Evolutionary conservation across 345 rosid species (phyloP), one percentile per base, ranked within the genome.

Genomic region (Arabis alpina): DNA sequence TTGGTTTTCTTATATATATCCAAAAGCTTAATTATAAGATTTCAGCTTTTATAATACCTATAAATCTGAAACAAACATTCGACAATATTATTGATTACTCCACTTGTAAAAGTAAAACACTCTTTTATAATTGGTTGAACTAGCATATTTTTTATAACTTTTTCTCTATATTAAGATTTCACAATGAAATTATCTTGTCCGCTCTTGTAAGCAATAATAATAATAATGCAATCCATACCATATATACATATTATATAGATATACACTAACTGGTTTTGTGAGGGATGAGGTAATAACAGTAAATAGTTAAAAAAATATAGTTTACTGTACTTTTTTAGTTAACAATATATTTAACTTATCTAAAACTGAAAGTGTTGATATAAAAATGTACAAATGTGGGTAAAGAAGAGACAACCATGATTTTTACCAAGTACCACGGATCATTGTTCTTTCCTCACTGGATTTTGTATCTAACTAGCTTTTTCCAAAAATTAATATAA

Each of bases 341-440:
- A 57, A 45, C 14, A 14, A 36, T 43, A 44, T 60, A 40, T 23
- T 51, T 2, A 51, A 28, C 37, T 61, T 52, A 52, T 61, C 27
- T 53, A 51, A 3, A 4, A n/a, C n/a, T 45, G 41, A 12, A 63
- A 44, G 40, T 62, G 40, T 10, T 62, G 37, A 16, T 70, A 40
- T 44, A 40, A 55, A 48, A 13, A 13, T 24, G 28, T 28, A 30
- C 6, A 10, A 19, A 43, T 32, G 67, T 50, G 30, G 72, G 66
- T 65, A 58, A 73, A 58, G 64, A 54, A 64, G 76, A 37, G 72
- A 73, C 71, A 40, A 6, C 54, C 28, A 51, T 57, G 24, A 50
- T 30, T 48, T 74, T 50, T 30, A 41, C 68, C 52, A 66, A 59
- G 72, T 66, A 66, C 61, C 28, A 66, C 45, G 67, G 68, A 66